Conservation (phyloP, 352 stramenopile genomes). For the Thraustotheca clavata region DNA sequence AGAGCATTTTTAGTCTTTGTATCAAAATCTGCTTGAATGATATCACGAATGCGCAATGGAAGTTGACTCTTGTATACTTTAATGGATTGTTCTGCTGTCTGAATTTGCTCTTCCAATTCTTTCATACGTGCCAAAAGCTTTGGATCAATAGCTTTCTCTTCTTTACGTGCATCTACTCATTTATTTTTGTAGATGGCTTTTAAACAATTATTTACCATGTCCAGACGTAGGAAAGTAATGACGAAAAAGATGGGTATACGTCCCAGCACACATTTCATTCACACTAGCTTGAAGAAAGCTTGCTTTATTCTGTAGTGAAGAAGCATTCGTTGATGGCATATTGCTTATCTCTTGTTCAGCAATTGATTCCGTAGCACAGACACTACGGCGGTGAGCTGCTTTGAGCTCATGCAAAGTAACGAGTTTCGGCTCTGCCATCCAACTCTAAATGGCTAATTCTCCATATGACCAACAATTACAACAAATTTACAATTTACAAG, state of each 20-base stretch:
- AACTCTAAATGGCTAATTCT: no score
- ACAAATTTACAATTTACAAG: no score
- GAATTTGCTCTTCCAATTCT: slow-evolving; percentile 5
- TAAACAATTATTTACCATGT: neutral
- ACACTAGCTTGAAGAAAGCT: slow-evolving; percentile 14
- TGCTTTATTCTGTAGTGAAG: neutral
- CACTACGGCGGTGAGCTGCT: neutral
- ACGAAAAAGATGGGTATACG: slow-evolving; percentile 11
- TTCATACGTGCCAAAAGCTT: slow-evolving; percentile 1
- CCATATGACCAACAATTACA: no score
- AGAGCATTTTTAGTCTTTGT: neutral
- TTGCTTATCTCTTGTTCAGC: neutral
- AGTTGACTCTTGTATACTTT: neutral
- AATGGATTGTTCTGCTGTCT: neutral
- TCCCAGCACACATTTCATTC: slow-evolving; percentile 14
- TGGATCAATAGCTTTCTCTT: slow-evolving; percentile 11
- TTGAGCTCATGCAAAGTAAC: slow-evolving; percentile 13
- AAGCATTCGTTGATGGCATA: neutral
- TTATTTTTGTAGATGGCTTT: neutral
- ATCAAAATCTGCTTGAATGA: slow-evolving; percentile 10
- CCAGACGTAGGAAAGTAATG: slow-evolving; percentile 11
- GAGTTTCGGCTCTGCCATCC: neutral
- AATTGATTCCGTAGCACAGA: neutral
- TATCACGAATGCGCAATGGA: neutral
- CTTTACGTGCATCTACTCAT: slow-evolving; percentile 3